Evolutionary conservation across 768 basidiomycete genomes (phyloP).

Genomic region (Termitomyces sp.): DNA sequence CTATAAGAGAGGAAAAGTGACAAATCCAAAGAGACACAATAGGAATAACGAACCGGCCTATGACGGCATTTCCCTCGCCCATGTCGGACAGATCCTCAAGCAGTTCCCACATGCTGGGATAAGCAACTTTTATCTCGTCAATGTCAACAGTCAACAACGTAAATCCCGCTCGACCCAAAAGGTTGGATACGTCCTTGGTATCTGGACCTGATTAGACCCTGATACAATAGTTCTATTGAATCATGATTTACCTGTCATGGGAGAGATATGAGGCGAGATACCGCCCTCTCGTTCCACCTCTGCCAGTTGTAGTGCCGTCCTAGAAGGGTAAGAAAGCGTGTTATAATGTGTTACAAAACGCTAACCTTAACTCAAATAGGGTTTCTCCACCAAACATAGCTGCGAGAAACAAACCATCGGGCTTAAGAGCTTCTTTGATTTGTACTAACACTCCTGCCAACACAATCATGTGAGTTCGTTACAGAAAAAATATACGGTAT

Average conservation of each 20-base stretch:
- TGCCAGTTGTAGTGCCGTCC: conserved; percentile 90
- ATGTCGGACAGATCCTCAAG: conserved; percentile 91
- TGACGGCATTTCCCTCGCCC: conserved; percentile 92
- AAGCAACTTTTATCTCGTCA: conserved; percentile 86
- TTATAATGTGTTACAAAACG: not conserved
- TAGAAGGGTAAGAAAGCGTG: conserved; percentile 19
- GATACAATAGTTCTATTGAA: not conserved
- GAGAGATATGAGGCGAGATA: conserved; percentile 93
- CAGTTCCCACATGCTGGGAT: conserved; percentile 95
- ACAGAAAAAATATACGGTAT: not conserved
- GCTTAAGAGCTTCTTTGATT: conserved; percentile 75
- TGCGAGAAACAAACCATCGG: conserved; percentile 92
- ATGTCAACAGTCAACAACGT: conserved; percentile 91
- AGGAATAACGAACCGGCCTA: conserved; percentile 58
- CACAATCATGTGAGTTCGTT: not conserved
- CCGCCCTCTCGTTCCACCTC: conserved; percentile 94
- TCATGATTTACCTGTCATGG: conserved; percentile 79
- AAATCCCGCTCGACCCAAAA: conserved; percentile 90
- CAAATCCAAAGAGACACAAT: not conserved
- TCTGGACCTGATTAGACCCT: conserved; percentile 42
- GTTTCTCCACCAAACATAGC: conserved; percentile 97
- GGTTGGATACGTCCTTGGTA: conserved; percentile 87
- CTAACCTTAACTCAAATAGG: conserved; percentile 83
- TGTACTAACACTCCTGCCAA: conserved; percentile 73
- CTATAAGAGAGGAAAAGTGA: conserved; percentile 26